Evolutionary conservation across 495 filamentous ascomycete species (phyloP).

Genomic region (Massariosphaeria phaeospora): DNA sequence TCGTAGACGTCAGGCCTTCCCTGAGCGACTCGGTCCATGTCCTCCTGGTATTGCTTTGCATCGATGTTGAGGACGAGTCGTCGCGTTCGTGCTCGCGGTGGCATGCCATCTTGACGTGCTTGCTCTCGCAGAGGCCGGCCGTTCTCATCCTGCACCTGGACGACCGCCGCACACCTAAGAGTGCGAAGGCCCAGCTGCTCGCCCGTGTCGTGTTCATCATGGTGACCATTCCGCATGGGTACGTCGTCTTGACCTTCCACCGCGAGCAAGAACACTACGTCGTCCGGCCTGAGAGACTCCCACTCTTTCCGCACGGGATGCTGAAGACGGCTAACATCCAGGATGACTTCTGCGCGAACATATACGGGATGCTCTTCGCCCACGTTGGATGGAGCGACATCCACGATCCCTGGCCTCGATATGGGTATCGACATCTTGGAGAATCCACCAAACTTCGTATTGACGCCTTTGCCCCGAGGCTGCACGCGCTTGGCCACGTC

Average conservation of each 20-base stretch:
- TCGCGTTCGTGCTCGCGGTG: conserved; percentile 53
- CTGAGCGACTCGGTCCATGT: conserved; percentile 58
- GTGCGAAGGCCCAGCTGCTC: conserved; percentile 61
- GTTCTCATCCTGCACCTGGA: conserved; percentile 84
- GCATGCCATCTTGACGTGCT: conserved; percentile 50
- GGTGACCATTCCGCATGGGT: conserved; percentile 51
- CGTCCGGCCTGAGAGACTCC: conserved; percentile 82
- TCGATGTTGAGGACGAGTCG: conserved; percentile 80
- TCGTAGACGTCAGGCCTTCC: conserved; percentile 78
- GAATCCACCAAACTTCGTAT: conserved; percentile 73
- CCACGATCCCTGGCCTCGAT: conserved; percentile 77
- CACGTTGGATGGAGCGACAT: conserved; percentile 77
- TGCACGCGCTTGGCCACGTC: conserved; percentile 71
- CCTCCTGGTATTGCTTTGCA: conserved; percentile 66
- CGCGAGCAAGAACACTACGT: conserved; percentile 82
- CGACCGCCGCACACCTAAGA: conserved; percentile 78
- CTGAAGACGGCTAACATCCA: conserved; percentile 74
- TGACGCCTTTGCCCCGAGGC: conserved; percentile 59
- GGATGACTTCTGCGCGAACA: conserved; percentile 80
- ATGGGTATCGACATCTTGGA: conserved; percentile 90
- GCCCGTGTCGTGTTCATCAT: conserved; percentile 47
- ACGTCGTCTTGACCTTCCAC: conserved; percentile 55
- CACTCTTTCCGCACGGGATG: conserved; percentile 77
- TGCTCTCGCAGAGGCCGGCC: conserved; percentile 67
- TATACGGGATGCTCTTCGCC: conserved; percentile 79